phyloP scores from a whole-genome alignment of 2,329 filamentous ascomycete species.

The Pseudogymnoascus sp. region DNA sequence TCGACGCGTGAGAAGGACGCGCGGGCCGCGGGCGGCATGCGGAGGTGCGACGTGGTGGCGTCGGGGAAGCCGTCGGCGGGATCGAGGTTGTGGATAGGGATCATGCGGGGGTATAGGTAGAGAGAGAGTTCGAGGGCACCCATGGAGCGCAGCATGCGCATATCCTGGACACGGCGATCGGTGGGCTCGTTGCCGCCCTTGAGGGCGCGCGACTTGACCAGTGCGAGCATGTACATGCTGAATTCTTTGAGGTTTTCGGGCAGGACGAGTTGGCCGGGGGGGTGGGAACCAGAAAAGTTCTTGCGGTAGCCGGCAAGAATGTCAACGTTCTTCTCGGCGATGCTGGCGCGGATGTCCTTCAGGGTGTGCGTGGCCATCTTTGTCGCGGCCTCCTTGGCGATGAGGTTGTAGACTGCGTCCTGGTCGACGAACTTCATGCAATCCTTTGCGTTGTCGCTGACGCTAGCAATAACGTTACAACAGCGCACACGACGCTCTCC shows the following conservation, averaged over 20 bases:
- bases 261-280: slow-evolving; percentile 85
- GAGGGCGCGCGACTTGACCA: slow-evolving; percentile 85
- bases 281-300: slow-evolving; percentile 75
- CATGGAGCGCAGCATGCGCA: slow-evolving; percentile 83
- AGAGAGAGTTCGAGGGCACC: slow-evolving; percentile 76
- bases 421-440: slow-evolving; percentile 91
- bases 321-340: slow-evolving; percentile 89
- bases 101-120: slow-evolving; percentile 91
- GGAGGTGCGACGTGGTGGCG: slow-evolving; percentile 70
- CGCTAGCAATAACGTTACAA: slow-evolving; percentile 85
- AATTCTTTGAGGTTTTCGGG: slow-evolving; percentile 95
- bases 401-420: slow-evolving; percentile 78
- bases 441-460: slow-evolving; percentile 76
- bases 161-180: slow-evolving; percentile 82
- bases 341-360: slow-evolving; percentile 73
- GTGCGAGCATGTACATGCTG: slow-evolving; percentile 85
- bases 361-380: slow-evolving; percentile 66
- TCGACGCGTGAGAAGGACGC: slow-evolving; percentile 83
- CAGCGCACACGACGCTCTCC: slow-evolving; percentile 87
- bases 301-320: slow-evolving; percentile 88
- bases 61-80: slow-evolving; percentile 90
- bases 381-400: slow-evolving; percentile 90
- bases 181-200: slow-evolving; percentile 87
- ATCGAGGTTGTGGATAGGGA: slow-evolving; percentile 81
- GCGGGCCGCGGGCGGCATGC: slow-evolving; percentile 70